Evolutionary conservation across 2,329 filamentous ascomycete genomes (phyloP).

Genomic region (Grosmannia penicillata): DNA sequence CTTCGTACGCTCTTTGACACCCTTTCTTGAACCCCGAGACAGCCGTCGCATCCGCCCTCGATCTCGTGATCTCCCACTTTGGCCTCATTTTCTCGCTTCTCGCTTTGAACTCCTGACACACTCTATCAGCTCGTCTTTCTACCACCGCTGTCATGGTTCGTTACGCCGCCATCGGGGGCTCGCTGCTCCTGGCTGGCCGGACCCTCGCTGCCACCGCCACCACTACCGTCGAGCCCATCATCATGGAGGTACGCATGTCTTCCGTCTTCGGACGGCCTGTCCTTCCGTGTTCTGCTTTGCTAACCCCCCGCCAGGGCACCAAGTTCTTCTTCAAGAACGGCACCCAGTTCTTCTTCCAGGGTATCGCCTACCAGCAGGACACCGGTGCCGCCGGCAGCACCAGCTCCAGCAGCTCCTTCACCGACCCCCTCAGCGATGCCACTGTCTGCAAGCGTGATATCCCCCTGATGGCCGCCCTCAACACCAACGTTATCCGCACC

Average conservation of each 20-base stretch:
- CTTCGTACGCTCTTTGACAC: constrained; percentile 6
- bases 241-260: constrained; percentile 44
- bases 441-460: constrained; percentile 70
- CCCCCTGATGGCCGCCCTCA: constrained; percentile 60
- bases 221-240: constrained; percentile 39
- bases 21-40: background rate
- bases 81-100: background rate
- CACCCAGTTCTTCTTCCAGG: constrained; percentile 64
- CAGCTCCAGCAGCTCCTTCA: constrained; percentile 40
- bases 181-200: constrained; percentile 21
- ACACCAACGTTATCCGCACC: constrained; percentile 87
- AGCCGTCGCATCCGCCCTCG: background rate
- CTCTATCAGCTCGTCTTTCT: too few species aligned
- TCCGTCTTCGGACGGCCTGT: background rate
- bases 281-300: too few species aligned
- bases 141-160: too few species aligned
- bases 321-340: constrained; percentile 71
- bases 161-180: too few species aligned
- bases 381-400: constrained; percentile 40
- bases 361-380: constrained; percentile 90
- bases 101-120: too few species aligned
- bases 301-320: constrained; percentile 12
- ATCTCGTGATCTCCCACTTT: too few species aligned
- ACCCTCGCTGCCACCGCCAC: too few species aligned
- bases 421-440: constrained; percentile 67